Base-by-base conservation (phyloP, 345 rosid species). In the Carallia pectinifolia region DNA sequence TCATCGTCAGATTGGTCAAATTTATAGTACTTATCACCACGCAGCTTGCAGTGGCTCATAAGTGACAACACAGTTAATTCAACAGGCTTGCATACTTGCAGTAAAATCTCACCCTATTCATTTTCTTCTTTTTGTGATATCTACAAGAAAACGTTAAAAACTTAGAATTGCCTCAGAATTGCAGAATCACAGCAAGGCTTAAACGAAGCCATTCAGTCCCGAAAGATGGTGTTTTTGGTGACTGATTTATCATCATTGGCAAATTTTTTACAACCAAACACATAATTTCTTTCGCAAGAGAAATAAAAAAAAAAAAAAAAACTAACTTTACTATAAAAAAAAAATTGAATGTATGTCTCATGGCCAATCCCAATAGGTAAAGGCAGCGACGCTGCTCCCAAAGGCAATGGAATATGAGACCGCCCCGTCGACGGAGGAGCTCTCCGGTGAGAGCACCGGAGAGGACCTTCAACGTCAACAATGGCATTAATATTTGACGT, bases 131-230 rank as follows among this genome's bases (percentile, higher is more conserved):
- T 52, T 52, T 52, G 1, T 2, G 6, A 62, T 16, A 18, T 6
- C 18, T 12, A 2, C 47, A 36, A 18, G n/a, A 37, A 38, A 2
- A 63, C 5, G 2, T 40, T 5, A 18, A n/a, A 36, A 37, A 16
- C 7, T 7, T 13, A 68, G 0, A 1, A 23, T 50, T 59, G 84
- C 85, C 84, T 84, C 84, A 82, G 88, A 84, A 80, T 81, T 80
- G 84, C 85, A 85, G 82, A 85, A 76, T 60, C 16, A 55, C 84
- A 85, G 58, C 88, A 82, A 77, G 76, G 85, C 82, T 75, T 55
- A 1, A 6, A 23, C 13, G 44, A 69, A 73, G 79, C 84, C 85
- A 75, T 77, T 84, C 85, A 81, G 88, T 84, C 85, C 85, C 84
- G 82, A 84, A 84, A 82, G 85, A 82, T 80, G 85, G 81, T 82